Evolutionary conservation across 2,329 filamentous ascomycete species (phyloP), one percentile per base, ranked within the genome.

Genomic region (Colletotrichum tamarilloi): DNA sequence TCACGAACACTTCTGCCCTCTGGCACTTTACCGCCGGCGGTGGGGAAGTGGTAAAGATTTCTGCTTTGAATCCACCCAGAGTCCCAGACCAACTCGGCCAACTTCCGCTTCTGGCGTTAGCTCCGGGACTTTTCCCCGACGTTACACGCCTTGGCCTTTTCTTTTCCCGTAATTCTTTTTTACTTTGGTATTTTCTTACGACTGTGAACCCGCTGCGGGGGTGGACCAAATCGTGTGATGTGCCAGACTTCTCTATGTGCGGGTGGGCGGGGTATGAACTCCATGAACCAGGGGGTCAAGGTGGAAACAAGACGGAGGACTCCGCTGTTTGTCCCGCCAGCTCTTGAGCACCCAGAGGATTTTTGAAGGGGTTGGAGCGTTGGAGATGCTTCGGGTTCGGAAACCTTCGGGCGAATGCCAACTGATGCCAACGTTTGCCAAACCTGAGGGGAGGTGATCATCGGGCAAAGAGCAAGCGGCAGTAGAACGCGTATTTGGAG

Each of bases 91-190:
- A 68, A 38, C 55, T 73, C 70, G 70, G 70, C 42, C 70, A 73
- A 73, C 66, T 64, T 65, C 70, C 70, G 66, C 70, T 62, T 73
- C 30, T 11, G 60, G 62, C 59, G 16, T 32, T 73, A 70, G 67
- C 59, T 28, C 70, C 55, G 28, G 66, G 67, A 35, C 14, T 65
- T 64, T 70, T 65, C 7, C 22, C 70, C 67, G 56, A 62, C 49
- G 62, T 38, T 49, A 30, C 68, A 35, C 38, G 55, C 12, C 22
- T 30, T 57, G 42, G 42, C 42, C 42, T n/a, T 49, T 4, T 9
- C 16, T 19, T 42, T 16, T 42, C 0, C 14, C 38, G 38, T 42
- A 42, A 42, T 42, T 42, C 38, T 42, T 42, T 38, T 16, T 38
- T 38, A 6, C 35, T 38, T 1, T 32, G 32, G 9, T 12, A 3